Conservation (phyloP, 1,139 yeast genomes). For the Hyphopichia buzzinii region DNA sequence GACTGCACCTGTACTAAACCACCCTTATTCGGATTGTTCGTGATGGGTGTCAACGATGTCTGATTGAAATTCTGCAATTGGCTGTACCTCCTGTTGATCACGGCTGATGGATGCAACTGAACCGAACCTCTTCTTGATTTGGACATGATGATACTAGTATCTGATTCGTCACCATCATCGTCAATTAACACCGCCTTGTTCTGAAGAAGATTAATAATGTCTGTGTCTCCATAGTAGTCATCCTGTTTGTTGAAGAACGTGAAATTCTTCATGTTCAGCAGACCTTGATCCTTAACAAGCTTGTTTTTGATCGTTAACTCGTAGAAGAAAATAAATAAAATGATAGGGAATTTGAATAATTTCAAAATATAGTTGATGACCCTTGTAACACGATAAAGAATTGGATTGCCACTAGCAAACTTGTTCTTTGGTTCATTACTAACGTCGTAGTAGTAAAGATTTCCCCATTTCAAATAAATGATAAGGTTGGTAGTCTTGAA, state of each 20-base stretch:
- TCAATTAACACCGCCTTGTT: conserved; percentile 5
- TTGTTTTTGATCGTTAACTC: conserved; percentile 25
- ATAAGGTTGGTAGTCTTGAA: conserved; percentile 40
- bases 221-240: conserved; percentile 30
- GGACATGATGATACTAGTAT: conserved; percentile 19
- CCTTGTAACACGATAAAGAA: background rate
- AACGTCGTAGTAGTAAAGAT: conserved; percentile 4
- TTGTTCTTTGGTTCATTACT: background rate
- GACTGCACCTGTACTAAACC: conserved; percentile 16
- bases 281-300: conserved; percentile 13
- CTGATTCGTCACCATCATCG: conserved; percentile 23
- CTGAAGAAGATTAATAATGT: conserved; percentile 20
- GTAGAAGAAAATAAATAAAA: conserved; percentile 31
- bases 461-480: conserved; percentile 24
- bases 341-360: conserved; percentile 33
- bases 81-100: conserved; percentile 6
- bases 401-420: background rate
- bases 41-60: background rate
- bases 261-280: conserved; percentile 29
- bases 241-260: conserved; percentile 32
- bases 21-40: background rate
- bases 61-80: conserved; percentile 5
- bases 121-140: conserved; percentile 17
- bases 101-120: background rate
- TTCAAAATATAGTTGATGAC: conserved; percentile 16